phyloP scores from a whole-genome alignment of 495 filamentous ascomycete genomes.

The Monascus purpureus region DNA sequence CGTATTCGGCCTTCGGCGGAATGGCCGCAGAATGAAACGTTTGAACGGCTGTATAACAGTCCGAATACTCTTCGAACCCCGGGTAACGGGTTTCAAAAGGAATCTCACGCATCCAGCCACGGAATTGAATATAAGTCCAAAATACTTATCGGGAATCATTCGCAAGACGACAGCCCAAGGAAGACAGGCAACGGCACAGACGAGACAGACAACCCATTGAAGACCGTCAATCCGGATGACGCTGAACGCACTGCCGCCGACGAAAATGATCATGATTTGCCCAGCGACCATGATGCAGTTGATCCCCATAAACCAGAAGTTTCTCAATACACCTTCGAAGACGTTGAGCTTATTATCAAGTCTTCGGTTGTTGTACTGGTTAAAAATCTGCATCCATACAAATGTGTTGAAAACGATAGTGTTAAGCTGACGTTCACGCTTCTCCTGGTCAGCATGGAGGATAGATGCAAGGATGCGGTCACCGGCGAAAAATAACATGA shows the following conservation, averaged over 20 bases:
- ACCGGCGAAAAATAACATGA: slow-evolving; percentile 65
- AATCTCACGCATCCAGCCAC: slow-evolving; percentile 11
- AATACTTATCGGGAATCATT: slow-evolving; percentile 45
- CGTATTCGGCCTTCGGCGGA: slow-evolving; percentile 1
- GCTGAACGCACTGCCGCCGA: slow-evolving; percentile 59
- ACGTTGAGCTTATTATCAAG: slow-evolving; percentile 85
- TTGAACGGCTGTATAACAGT: slow-evolving; percentile 11
- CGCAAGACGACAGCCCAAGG: slow-evolving; percentile 61
- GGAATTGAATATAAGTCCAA: slow-evolving; percentile 28
- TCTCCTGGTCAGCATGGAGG: slow-evolving; percentile 27
- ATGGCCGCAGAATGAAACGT: slow-evolving; percentile 9
- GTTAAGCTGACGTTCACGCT: slow-evolving; percentile 35
- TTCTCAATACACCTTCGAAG: slow-evolving; percentile 63
- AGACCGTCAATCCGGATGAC: slow-evolving; percentile 50
- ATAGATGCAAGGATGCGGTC: slow-evolving; percentile 38
- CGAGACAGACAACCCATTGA: slow-evolving; percentile 67
- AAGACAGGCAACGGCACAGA: slow-evolving; percentile 57
- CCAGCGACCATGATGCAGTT: slow-evolving; percentile 65
- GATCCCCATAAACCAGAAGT: slow-evolving; percentile 75
- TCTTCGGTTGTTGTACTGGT: slow-evolving; percentile 86
- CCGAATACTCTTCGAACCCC: no score
- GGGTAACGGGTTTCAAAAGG: slow-evolving; percentile 17
- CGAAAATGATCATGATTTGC: slow-evolving; percentile 68
- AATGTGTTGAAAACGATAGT: slow-evolving; percentile 89
- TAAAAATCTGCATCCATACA: slow-evolving; percentile 96